phyloP scores from a whole-genome alignment of 176 grass and related monocot species.

The Carex littledalei region DNA sequence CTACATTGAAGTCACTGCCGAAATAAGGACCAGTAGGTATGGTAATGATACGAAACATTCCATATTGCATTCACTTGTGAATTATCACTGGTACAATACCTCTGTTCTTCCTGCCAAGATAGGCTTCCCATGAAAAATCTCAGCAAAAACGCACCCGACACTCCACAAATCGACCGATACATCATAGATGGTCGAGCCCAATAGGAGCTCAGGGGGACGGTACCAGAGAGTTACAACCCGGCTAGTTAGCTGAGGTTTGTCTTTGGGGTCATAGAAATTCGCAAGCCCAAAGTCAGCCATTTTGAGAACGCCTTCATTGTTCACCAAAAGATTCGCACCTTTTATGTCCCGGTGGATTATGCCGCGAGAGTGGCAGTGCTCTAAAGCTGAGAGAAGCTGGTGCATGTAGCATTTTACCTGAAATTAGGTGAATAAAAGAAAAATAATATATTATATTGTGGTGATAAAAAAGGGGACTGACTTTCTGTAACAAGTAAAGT shows the following conservation, averaged over 20 bases:
- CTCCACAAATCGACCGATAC: slow-evolving; percentile 94
- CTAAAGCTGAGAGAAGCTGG: slow-evolving; percentile 75
- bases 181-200: slow-evolving; percentile 95
- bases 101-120: slow-evolving; percentile 94
- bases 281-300: slow-evolving; percentile 98
- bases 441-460: not conserved
- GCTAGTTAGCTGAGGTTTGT: slow-evolving; percentile 69
- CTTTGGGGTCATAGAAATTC: slow-evolving; percentile 54
- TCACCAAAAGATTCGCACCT: slow-evolving; percentile 90
- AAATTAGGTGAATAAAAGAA: slow-evolving; percentile 20
- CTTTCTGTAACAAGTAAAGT: not conserved
- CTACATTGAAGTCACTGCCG: not conserved
- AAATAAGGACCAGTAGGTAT: not conserved
- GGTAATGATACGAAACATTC: not conserved
- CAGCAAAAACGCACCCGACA: slow-evolving; percentile 89
- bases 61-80: not conserved
- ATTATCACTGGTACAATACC: slow-evolving; percentile 35
- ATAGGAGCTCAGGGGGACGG: slow-evolving; percentile 82
- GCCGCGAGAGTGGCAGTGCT: slow-evolving; percentile 67
- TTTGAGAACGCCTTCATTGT: slow-evolving; percentile 90
- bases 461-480: not conserved
- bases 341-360: slow-evolving; percentile 96
- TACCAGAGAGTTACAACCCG: slow-evolving; percentile 99
- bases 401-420: slow-evolving; percentile 97
- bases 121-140: slow-evolving; percentile 68